These are phyloP conservation scores for Mallotus japonicus DNA, from an alignment of 441 rosid genomes.

Conservation along the genomic window DNA sequence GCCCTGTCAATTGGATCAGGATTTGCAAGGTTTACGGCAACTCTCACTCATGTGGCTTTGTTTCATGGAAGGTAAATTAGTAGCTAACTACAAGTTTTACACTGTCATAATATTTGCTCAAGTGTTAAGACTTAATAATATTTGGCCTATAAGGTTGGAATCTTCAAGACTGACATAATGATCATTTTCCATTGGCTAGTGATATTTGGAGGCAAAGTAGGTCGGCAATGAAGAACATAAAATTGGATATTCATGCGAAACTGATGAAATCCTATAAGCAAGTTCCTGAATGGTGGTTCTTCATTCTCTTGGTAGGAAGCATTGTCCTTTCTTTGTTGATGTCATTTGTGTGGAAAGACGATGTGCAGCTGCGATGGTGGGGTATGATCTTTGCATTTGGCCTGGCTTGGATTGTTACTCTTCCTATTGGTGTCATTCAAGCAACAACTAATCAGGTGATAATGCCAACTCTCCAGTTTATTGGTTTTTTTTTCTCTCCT, in stretches of 20 bases:
- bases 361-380: slow-evolving; percentile 96
- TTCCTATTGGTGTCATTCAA: slow-evolving; percentile 99
- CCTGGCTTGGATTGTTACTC: slow-evolving; percentile 86
- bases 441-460: slow-evolving; percentile 96
- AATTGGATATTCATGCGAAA: slow-evolving; percentile 75
- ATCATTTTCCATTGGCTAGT: slow-evolving; percentile 40
- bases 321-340: slow-evolving; percentile 58
- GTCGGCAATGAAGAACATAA: slow-evolving; percentile 65
- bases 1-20: slow-evolving; percentile 90
- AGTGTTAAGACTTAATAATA: no score
- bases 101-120: neutral
- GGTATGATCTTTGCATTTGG: slow-evolving; percentile 89
- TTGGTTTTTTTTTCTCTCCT: neutral
- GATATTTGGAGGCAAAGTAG: slow-evolving; percentile 84
- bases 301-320: slow-evolving; percentile 55
- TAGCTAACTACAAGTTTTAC: slow-evolving; percentile 2
- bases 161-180: neutral
- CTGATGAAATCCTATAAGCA: slow-evolving; percentile 75
- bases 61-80: slow-evolving; percentile 75
- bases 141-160: no score
- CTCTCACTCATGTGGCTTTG: slow-evolving; percentile 83
- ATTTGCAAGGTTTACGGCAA: slow-evolving; percentile 83
- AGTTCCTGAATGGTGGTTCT: slow-evolving; percentile 96
- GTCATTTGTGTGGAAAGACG: slow-evolving; percentile 71
- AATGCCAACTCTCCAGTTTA: neutral